These are phyloP conservation scores for Akanthomyces muscarius DNA, from an alignment of 2,329 filamentous ascomycete species.

Conservation along the genomic window DNA sequence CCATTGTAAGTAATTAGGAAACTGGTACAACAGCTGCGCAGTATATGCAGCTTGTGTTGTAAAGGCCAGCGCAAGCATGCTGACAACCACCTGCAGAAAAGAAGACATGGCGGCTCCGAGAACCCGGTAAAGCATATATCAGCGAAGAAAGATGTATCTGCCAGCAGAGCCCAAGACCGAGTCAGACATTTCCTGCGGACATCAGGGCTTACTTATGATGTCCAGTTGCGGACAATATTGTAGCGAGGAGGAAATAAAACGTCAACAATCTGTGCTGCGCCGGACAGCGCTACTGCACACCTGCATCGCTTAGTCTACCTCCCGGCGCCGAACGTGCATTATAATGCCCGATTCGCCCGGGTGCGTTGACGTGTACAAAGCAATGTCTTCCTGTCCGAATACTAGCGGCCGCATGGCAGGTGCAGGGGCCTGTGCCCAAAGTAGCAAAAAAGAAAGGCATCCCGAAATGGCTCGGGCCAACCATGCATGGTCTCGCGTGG, in stretches of 20 bases:
- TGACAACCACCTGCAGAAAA: neutral
- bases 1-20: conserved; percentile 19
- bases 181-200: neutral
- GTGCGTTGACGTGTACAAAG: conserved; percentile 3
- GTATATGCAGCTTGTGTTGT: conserved; percentile 1
- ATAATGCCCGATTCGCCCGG: neutral
- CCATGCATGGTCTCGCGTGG: neutral
- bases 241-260: neutral
- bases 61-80: neutral
- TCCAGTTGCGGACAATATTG: neutral
- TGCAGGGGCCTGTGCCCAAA: neutral
- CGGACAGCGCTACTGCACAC: neutral
- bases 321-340: neutral
- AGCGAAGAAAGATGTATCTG: neutral
- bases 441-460: neutral
- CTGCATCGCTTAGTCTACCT: neutral
- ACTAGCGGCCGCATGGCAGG: neutral
- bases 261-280: neutral
- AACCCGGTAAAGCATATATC: too few species aligned
- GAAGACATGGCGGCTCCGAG: neutral
- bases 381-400: neutral
- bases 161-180: neutral
- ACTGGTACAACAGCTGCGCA: conserved; percentile 16
- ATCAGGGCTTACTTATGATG: neutral
- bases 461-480: conserved; percentile 8